These are phyloP conservation scores for Polyplosphaeria fusca DNA, from an alignment of 495 filamentous ascomycete species.

Conservation along the genomic window DNA sequence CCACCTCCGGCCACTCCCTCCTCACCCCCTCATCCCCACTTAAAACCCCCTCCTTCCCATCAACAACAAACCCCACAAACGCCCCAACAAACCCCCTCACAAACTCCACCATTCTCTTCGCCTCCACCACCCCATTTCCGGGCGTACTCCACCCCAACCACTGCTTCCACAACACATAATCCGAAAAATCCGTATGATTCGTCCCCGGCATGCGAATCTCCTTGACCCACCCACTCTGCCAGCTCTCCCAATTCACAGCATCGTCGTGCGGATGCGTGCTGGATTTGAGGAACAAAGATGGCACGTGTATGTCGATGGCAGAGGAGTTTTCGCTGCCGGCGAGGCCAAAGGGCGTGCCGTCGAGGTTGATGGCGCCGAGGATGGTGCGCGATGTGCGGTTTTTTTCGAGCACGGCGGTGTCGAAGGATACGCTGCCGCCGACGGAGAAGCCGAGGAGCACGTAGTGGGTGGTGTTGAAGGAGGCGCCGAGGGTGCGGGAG, in stretches of 20 bases:
- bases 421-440: constrained; percentile 50
- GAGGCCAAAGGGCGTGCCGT: constrained; percentile 36
- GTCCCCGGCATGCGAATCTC: background rate
- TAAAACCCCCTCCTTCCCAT: background rate
- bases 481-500: background rate
- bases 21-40: background rate
- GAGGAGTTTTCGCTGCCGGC: background rate
- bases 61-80: constrained; percentile 1
- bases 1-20: constrained; percentile 4
- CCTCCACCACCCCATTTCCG: background rate
- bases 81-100: constrained; percentile 4
- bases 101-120: constrained; percentile 7
- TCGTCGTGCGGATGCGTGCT: background rate
- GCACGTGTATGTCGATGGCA: background rate
- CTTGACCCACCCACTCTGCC: background rate
- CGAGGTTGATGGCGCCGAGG: constrained; percentile 47
- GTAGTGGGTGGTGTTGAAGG: constrained; percentile 10
- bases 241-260: background rate
- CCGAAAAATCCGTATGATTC: constrained; percentile 15
- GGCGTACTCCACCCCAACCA: background rate
- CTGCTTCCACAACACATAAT: constrained; percentile 2
- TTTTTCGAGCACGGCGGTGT: constrained; percentile 37
- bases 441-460: constrained; percentile 48
- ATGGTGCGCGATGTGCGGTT: constrained; percentile 18
- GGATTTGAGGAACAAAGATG: background rate